These are phyloP conservation scores for Fagus sylvatica DNA, from an alignment of 306 rosid genomes.

Conservation along the genomic window DNA sequence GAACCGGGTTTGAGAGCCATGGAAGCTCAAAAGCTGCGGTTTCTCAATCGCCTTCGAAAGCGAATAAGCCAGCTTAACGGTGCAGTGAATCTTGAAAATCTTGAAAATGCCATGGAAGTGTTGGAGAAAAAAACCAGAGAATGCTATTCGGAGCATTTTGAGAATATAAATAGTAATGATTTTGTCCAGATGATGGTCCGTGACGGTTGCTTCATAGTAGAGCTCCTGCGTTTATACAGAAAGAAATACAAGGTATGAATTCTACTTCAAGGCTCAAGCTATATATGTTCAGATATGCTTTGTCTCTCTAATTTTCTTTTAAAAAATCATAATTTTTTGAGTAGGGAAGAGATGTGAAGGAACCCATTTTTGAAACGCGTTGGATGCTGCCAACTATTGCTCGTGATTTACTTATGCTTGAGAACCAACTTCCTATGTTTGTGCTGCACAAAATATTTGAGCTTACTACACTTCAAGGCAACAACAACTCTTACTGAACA, in stretches of 20 bases:
- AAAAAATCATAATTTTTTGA: too few relatives aligned
- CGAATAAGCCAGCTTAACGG: too few relatives aligned
- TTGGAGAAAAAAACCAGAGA: neutral
- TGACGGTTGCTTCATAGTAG: neutral
- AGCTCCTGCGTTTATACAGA: neutral
- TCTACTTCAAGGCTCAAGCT: too few relatives aligned
- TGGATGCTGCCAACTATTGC: slow-evolving; percentile 2
- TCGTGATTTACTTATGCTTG: neutral
- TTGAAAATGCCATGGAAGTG: neutral
- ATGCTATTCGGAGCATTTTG: neutral
- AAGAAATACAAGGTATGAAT: neutral
- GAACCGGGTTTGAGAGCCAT: neutral
- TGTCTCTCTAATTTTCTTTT: neutral
- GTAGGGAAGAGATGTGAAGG: neutral
- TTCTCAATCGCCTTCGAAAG: neutral
- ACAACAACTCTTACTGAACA: neutral
- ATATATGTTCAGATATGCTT: too few relatives aligned
- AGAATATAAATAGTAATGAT: neutral
- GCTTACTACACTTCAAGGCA: neutral
- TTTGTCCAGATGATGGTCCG: slow-evolving; percentile 2
- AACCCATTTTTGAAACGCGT: neutral
- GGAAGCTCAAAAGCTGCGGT: neutral
- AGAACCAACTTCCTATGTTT: slow-evolving; percentile 17
- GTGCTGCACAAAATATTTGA: neutral
- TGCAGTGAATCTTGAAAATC: neutral